Evolutionary conservation across 352 stramenopile species (phyloP).

Genomic region (Stramenopiles sp.): DNA sequence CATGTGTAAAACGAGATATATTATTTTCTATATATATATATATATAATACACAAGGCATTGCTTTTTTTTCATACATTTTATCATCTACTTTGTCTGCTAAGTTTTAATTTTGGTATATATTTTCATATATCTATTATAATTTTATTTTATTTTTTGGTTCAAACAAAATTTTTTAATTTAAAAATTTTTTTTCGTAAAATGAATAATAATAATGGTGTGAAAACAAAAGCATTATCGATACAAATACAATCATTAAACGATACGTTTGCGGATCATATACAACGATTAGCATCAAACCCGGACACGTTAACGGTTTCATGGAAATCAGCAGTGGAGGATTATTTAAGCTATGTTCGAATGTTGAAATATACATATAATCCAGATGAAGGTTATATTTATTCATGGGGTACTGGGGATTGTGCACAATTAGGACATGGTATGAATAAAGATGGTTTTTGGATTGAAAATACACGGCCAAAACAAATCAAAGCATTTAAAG

Average conservation of each 20-base stretch:
- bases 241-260: background rate
- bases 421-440: constrained; percentile 66
- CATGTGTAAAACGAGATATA: no score
- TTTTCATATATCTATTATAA: no score
- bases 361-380: background rate
- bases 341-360: background rate
- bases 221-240: background rate
- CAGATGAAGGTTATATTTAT: constrained; percentile 20
- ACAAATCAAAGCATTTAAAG: background rate
- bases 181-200: no score
- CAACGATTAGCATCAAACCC: background rate
- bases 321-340: background rate
- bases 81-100: no score
- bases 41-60: no score
- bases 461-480: constrained; percentile 5
- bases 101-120: no score
- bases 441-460: constrained; percentile 34
- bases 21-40: no score
- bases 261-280: background rate
- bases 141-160: no score
- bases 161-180: no score
- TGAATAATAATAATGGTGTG: background rate
- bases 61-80: no score
- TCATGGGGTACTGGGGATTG: constrained; percentile 74
- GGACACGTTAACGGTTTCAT: background rate